phyloP scores from a whole-genome alignment of 805 yeast genomes.

The Candida bentonensis region DNA sequence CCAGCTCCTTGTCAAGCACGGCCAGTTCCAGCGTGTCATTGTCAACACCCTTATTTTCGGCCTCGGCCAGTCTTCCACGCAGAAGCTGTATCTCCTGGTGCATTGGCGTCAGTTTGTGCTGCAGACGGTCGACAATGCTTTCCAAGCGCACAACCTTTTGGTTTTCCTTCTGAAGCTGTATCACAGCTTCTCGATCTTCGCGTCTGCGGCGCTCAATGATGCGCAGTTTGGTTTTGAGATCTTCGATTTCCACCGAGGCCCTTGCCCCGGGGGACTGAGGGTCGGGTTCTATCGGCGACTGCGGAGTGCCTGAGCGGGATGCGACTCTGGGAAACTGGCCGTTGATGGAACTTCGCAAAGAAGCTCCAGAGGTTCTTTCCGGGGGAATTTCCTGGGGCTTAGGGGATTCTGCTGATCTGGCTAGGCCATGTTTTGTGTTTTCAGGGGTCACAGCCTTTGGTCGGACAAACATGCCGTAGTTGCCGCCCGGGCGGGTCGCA shows the following conservation, averaged over 20 bases:
- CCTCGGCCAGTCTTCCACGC: conserved; percentile 9
- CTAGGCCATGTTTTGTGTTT: conserved; percentile 39
- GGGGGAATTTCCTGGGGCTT: neutral
- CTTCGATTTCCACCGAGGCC: conserved; percentile 1
- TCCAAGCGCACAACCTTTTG: conserved; percentile 14
- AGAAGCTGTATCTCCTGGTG: conserved; percentile 16
- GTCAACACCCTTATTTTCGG: conserved; percentile 9
- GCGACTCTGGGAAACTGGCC: neutral
- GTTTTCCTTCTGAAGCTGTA: conserved; percentile 10
- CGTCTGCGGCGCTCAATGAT: conserved; percentile 11
- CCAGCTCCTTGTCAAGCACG: conserved; percentile 23
- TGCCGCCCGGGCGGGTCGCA: conserved; percentile 27
- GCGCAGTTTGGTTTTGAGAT: conserved; percentile 7
- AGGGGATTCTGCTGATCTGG: neutral
- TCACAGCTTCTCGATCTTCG: conserved; percentile 14
- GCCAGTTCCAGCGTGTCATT: conserved; percentile 20
- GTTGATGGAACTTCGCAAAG: no score
- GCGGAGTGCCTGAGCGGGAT: neutral
- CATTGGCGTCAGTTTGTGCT: conserved; percentile 18
- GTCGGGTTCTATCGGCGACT: neutral
- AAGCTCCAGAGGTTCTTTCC: no score
- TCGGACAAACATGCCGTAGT: conserved; percentile 68
- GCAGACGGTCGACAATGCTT: conserved; percentile 17
- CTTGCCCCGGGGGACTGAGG: conserved; percentile 1
- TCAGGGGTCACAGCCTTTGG: conserved; percentile 60